phyloP scores from a whole-genome alignment of 352 stramenopile species.

The Pseudoperonospora humuli region DNA sequence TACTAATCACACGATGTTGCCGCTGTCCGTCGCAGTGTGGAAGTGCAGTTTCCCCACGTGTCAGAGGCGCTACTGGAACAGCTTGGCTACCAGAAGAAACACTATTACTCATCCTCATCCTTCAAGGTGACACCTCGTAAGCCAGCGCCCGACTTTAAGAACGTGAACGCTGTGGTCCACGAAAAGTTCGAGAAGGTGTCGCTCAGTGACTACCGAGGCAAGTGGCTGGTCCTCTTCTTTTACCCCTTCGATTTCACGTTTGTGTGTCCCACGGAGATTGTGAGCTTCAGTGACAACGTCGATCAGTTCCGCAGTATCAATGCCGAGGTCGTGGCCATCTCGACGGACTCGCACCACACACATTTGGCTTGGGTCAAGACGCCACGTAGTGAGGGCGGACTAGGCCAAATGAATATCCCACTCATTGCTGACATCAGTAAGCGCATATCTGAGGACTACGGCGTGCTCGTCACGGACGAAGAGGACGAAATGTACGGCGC shows the following conservation, averaged over 20 bases:
- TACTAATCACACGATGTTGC: too few relatives aligned
- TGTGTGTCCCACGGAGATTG: constrained; percentile 79
- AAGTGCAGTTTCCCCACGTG: constrained; percentile 72
- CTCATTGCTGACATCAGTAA: constrained; percentile 79
- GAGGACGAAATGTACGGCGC: constrained; percentile 73
- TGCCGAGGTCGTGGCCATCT: constrained; percentile 71
- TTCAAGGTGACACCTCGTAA: constrained; percentile 76
- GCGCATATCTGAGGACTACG: constrained; percentile 78
- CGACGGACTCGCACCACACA: constrained; percentile 79
- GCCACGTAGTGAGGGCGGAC: constrained; percentile 58
- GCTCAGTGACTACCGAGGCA: constrained; percentile 62
- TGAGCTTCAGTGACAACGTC: constrained; percentile 72
- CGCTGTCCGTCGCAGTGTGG: constrained; percentile 28
- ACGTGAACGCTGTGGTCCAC: constrained; percentile 73
- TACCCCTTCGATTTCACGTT: constrained; percentile 87
- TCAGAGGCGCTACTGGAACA: constrained; percentile 68
- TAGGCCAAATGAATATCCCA: constrained; percentile 82
- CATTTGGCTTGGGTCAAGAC: constrained; percentile 81
- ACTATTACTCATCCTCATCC: constrained; percentile 56
- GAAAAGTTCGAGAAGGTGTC: constrained; percentile 78
- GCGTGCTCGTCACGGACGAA: constrained; percentile 76
- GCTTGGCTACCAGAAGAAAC: constrained; percentile 77
- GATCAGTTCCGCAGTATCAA: constrained; percentile 72
- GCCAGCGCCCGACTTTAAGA: constrained; percentile 55
- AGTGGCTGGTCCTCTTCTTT: constrained; percentile 85